A percentile compares a stretch with the other conserved stretches of the same genome.
These are phyloP conservation scores for Penicillium sp. DNA, from an alignment of 2,329 filamentous ascomycete genomes.

Conservation along the genomic window DNA sequence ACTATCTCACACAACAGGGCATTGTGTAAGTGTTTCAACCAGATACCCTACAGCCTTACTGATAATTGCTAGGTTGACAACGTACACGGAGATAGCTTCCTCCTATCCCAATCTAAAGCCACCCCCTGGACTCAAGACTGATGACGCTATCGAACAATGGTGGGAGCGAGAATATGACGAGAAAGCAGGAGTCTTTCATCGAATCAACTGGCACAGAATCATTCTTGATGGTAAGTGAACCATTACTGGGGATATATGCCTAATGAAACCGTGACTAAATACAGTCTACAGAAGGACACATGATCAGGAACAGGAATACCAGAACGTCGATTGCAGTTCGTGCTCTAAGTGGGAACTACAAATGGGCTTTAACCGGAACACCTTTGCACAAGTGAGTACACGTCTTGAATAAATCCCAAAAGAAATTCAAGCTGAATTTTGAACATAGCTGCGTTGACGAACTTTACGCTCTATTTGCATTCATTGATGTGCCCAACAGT, in stretches of 20 bases:
- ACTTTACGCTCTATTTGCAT: neutral
- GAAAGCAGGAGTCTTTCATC: neutral
- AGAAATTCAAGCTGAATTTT: neutral
- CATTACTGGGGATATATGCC: too few relatives aligned
- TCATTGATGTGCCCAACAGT: neutral
- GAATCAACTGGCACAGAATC: neutral
- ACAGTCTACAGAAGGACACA: neutral
- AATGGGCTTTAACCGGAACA: neutral
- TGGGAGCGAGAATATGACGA: neutral
- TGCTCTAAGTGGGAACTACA: neutral
- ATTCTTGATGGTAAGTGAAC: neutral
- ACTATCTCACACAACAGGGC: neutral
- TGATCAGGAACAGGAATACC: neutral
- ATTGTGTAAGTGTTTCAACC: neutral
- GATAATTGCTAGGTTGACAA: neutral
- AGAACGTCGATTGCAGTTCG: neutral
- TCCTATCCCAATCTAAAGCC: neutral
- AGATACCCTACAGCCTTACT: rapidly evolving
- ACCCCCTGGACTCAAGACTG: neutral
- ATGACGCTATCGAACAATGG: neutral
- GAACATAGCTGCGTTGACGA: neutral
- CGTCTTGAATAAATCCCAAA: neutral
- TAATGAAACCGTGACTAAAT: neutral
- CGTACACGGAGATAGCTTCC: neutral
- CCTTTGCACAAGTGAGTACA: neutral